Evolutionary conservation across 2,329 filamentous ascomycete genomes (phyloP).

Genomic region (Venturia aucupariae): DNA sequence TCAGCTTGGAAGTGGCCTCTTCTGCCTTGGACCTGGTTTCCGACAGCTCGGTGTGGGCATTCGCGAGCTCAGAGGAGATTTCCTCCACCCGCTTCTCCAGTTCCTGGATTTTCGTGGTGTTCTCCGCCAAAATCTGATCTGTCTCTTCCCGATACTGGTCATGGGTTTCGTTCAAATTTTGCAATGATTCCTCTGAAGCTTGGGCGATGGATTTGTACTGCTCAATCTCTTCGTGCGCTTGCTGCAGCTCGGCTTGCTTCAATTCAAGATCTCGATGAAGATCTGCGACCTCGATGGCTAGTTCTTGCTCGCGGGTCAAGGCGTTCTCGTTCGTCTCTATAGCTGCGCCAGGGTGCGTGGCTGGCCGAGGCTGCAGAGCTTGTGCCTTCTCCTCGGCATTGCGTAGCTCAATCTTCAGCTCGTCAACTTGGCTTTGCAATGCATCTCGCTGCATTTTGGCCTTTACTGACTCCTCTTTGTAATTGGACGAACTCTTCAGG

Average conservation of each 20-base stretch:
- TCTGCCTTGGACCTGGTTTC: constrained; percentile 70
- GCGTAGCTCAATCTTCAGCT: constrained; percentile 77
- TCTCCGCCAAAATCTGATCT: constrained; percentile 64
- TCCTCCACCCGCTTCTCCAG: constrained; percentile 77
- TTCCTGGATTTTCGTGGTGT: constrained; percentile 70
- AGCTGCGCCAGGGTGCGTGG: constrained; percentile 46
- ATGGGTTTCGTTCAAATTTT: constrained; percentile 67
- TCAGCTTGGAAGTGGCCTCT: constrained; percentile 59
- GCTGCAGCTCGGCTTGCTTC: constrained; percentile 69
- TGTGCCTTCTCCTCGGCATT: constrained; percentile 82
- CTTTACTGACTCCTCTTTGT: constrained; percentile 77
- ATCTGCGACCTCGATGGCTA: constrained; percentile 75
- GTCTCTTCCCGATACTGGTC: constrained; percentile 85
- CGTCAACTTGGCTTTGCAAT: constrained; percentile 78
- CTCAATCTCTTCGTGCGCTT: constrained; percentile 70
- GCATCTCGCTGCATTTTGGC: constrained; percentile 84
- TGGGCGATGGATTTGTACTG: constrained; percentile 86
- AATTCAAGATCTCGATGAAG: constrained; percentile 81
- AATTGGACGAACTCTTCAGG: constrained; percentile 65
- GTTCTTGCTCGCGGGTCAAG: constrained; percentile 62
- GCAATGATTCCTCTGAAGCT: constrained; percentile 75
- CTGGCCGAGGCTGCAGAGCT: constrained; percentile 71
- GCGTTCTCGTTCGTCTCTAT: constrained; percentile 39
- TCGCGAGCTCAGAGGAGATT: constrained; percentile 69
- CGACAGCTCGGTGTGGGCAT: constrained; percentile 74